Evolutionary conservation across 305 asterid genomes (phyloP).

Genomic region (Salvia sclarea): DNA sequence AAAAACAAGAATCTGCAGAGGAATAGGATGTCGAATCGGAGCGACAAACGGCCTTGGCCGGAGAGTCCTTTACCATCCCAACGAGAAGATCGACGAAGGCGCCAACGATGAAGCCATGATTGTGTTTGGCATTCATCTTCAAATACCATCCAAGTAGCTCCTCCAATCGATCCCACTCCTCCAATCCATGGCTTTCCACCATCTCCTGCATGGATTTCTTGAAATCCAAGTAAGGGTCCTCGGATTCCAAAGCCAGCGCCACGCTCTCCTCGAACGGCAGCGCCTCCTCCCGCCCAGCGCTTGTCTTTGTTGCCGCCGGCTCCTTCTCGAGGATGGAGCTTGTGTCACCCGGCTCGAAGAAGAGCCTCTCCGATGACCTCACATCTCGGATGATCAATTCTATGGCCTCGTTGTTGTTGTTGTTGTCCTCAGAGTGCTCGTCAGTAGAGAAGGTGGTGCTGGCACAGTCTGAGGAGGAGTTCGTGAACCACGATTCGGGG

Average conservation of each 20-base stretch:
- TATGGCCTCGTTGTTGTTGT: conserved; percentile 23
- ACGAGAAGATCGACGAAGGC: conserved; percentile 69
- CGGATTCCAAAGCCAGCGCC: conserved; percentile 66
- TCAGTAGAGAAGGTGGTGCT: conserved; percentile 53
- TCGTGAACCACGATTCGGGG: conserved; percentile 61
- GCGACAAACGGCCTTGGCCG: conserved; percentile 11
- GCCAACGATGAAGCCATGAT: conserved; percentile 62
- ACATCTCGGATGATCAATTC: conserved; percentile 54
- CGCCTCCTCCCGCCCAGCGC: background rate
- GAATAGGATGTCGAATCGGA: conserved; percentile 44
- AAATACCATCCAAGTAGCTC: conserved; percentile 66
- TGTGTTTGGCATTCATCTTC: conserved; percentile 55
- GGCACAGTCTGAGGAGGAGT: conserved; percentile 56
- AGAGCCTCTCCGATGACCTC: conserved; percentile 54
- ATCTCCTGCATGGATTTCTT: conserved; percentile 71
- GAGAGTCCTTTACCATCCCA: conserved; percentile 20
- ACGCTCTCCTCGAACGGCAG: conserved; percentile 56
- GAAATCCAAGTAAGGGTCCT: conserved; percentile 68
- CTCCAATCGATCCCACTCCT: conserved; percentile 70
- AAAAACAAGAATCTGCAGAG: conserved; percentile 47
- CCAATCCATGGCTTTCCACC: conserved; percentile 66
- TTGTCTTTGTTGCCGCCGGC: background rate
- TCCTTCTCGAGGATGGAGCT: conserved; percentile 46
- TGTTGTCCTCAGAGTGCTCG: conserved; percentile 35
- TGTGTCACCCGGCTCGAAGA: conserved; percentile 57